phyloP scores from a whole-genome alignment of 148 eudicot genomes.

The Silene latifolia region DNA sequence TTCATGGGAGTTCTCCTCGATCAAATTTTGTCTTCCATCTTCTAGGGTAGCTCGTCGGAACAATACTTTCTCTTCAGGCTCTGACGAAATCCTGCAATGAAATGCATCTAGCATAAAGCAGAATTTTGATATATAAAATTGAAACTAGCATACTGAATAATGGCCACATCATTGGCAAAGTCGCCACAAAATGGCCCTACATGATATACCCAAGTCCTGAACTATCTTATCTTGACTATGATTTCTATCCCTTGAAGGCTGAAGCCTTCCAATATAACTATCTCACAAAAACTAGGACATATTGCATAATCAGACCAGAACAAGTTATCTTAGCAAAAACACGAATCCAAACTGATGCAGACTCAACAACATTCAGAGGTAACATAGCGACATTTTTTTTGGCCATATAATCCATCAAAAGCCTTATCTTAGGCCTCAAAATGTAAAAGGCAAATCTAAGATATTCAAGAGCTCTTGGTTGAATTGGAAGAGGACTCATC shows the following conservation, averaged over 20 bases:
- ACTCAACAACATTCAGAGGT: background rate
- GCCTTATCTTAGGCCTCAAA: too few species aligned
- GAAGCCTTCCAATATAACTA: too few species aligned
- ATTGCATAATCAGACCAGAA: background rate
- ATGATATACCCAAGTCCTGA: too few species aligned
- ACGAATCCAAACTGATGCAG: background rate
- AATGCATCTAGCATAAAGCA: conserved; percentile 1
- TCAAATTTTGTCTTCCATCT: conserved; percentile 50
- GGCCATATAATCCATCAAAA: too few species aligned
- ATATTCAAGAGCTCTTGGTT: too few species aligned
- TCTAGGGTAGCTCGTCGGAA: conserved; percentile 47
- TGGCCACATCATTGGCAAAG: background rate
- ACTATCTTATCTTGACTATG: too few species aligned
- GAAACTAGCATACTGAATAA: background rate
- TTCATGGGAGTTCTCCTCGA: conserved; percentile 44
- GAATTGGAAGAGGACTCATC: too few species aligned
- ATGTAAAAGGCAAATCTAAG: too few species aligned
- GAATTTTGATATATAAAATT: too few species aligned
- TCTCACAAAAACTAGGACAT: background rate
- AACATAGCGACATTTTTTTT: too few species aligned
- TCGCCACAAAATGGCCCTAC: background rate
- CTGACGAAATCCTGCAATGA: conserved; percentile 58
- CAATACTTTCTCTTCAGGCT: conserved; percentile 66
- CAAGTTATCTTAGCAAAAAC: background rate
- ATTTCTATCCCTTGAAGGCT: too few species aligned